These are phyloP conservation scores for Terfezia claveryi DNA, from an alignment of 495 filamentous ascomycete genomes.

Conservation along the genomic window DNA sequence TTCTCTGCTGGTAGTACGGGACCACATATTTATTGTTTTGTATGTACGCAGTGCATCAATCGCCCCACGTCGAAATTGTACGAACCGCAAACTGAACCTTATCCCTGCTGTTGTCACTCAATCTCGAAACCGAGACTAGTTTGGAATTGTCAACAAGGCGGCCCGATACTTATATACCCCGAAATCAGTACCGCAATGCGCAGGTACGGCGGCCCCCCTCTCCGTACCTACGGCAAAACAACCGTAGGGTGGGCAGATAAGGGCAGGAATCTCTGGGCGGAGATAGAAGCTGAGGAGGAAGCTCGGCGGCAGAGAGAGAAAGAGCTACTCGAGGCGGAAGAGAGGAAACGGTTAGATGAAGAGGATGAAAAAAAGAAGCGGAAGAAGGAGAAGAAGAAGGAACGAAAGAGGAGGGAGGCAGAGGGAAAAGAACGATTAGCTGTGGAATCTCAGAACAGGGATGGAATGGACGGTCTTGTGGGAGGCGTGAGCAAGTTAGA, in stretches of 20 bases:
- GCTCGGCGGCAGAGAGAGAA: not conserved
- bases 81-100: no score
- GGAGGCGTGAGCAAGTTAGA: not conserved
- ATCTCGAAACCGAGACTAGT: no score
- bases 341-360: slow-evolving; percentile 9
- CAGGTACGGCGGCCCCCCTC: slow-evolving; percentile 28
- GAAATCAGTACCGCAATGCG: not conserved
- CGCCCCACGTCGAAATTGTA: no score
- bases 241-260: slow-evolving; percentile 26
- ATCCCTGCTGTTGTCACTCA: no score
- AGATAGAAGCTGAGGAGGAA: slow-evolving; percentile 31
- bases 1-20: no score
- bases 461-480: slow-evolving; percentile 22
- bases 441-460: slow-evolving; percentile 25
- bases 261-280: slow-evolving; percentile 5
- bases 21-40: no score
- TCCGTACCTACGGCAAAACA: slow-evolving; percentile 24
- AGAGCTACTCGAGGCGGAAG: not conserved
- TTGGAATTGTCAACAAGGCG: no score
- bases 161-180: not conserved
- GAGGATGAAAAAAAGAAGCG: slow-evolving; percentile 5
- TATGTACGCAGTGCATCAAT: no score
- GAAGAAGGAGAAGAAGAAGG: slow-evolving; percentile 37
- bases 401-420: slow-evolving; percentile 25
- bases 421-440: slow-evolving; percentile 22